Conservation (phyloP, 305 asterid species). For the Plantago lanceolata region DNA sequence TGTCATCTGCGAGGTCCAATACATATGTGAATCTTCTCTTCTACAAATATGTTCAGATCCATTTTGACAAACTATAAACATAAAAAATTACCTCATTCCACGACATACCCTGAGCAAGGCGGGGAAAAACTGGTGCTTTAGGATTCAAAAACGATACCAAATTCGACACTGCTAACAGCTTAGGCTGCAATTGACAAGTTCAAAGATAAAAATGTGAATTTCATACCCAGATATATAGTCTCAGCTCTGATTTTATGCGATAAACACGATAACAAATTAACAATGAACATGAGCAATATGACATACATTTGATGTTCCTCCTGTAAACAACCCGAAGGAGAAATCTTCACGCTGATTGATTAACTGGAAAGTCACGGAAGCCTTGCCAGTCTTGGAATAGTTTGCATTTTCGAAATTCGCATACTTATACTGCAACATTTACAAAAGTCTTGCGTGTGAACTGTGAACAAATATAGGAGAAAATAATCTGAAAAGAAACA, state of each 20-base stretch:
- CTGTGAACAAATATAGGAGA: neutral
- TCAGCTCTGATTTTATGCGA: neutral
- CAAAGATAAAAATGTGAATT: constrained; percentile 21
- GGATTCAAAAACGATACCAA: constrained; percentile 69
- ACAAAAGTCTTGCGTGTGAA: constrained; percentile 1
- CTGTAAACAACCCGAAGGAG: constrained; percentile 79
- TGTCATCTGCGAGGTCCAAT: constrained; percentile 58
- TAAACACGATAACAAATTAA: too few species aligned
- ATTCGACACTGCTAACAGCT: constrained; percentile 65
- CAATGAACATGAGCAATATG: neutral
- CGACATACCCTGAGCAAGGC: constrained; percentile 84
- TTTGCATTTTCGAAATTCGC: constrained; percentile 53
- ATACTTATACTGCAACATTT: constrained; percentile 57
- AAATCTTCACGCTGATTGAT: constrained; percentile 91
- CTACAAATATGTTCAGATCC: too few species aligned
- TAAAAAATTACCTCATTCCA: constrained; percentile 93
- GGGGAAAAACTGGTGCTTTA: constrained; percentile 81
- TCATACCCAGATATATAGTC: neutral
- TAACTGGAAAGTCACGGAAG: constrained; percentile 59
- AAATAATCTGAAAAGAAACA: too few species aligned
- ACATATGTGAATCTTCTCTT: too few species aligned
- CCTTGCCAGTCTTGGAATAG: constrained; percentile 57
- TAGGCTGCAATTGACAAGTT: constrained; percentile 57
- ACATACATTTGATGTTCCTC: constrained; percentile 71
- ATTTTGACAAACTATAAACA: too few species aligned